Evolutionary conservation across 139 green algal genomes (phyloP).

Genomic region (Haematococcus lacustris): DNA sequence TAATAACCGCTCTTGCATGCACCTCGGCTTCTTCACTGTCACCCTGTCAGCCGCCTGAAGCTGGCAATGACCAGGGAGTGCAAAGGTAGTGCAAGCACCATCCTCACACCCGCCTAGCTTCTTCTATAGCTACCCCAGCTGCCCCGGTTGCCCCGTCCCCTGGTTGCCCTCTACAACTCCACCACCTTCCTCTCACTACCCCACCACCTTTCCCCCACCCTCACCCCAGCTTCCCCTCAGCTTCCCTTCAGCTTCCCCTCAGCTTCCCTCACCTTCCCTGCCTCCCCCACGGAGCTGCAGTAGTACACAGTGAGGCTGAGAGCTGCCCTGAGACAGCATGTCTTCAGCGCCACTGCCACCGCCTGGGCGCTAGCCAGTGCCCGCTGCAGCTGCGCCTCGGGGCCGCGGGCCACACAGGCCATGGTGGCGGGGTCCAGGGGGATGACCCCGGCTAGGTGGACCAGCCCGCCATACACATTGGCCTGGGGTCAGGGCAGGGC

Average conservation of each 20-base stretch:
- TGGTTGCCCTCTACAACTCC: too few species aligned
- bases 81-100: too few species aligned
- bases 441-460: slow-evolving; percentile 51
- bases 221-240: slow-evolving; percentile 9
- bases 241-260: too few species aligned
- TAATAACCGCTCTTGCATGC: too few species aligned
- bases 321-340: slow-evolving; percentile 29
- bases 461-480: slow-evolving; percentile 25
- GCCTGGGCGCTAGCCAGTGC: slow-evolving; percentile 48
- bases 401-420: slow-evolving; percentile 32
- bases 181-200: background rate
- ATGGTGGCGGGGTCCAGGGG: slow-evolving; percentile 68
- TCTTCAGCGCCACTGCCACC: slow-evolving; percentile 47
- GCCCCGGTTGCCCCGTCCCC: too few species aligned
- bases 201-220: background rate
- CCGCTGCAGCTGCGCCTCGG: slow-evolving; percentile 12
- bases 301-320: slow-evolving; percentile 53
- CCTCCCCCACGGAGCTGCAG: background rate
- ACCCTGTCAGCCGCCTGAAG: too few species aligned
- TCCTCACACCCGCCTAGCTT: too few species aligned
- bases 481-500: too few species aligned
- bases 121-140: too few species aligned
- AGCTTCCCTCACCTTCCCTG: too few species aligned
- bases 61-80: too few species aligned
- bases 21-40: too few species aligned